Evolutionary conservation across 345 rosid genomes (phyloP).

Genomic region (Draba incana): DNA sequence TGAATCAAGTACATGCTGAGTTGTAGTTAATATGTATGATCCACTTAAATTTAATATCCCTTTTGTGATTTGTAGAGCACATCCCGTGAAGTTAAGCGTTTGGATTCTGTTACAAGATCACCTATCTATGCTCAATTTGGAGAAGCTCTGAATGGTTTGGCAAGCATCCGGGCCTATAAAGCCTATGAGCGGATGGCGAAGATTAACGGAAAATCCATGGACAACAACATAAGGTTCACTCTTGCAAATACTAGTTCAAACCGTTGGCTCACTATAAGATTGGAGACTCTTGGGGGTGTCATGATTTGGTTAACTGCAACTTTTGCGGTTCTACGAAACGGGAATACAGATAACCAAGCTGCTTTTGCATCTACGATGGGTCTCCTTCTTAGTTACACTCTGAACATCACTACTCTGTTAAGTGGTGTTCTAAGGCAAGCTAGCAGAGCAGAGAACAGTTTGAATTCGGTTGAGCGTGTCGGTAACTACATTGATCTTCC

Average conservation of each 20-base stretch:
- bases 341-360: constrained; percentile 62
- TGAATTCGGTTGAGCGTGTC: constrained; percentile 91
- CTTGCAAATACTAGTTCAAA: constrained; percentile 78
- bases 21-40: neutral
- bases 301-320: constrained; percentile 96
- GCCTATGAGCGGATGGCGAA: constrained; percentile 83
- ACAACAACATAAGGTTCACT: constrained; percentile 87
- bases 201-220: constrained; percentile 84
- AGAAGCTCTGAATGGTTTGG: constrained; percentile 90
- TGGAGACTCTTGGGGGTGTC: constrained; percentile 86
- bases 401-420: constrained; percentile 75
- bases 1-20: constrained; percentile 4
- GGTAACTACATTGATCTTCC: constrained; percentile 85
- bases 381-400: constrained; percentile 85
- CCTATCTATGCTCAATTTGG: constrained; percentile 95
- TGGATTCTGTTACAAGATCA: constrained; percentile 87
- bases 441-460: constrained; percentile 92
- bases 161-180: constrained; percentile 88
- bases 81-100: constrained; percentile 88
- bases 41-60: constrained; percentile 5
- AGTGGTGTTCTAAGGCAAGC: constrained; percentile 87
- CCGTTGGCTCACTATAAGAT: constrained; percentile 85
- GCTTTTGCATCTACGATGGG: constrained; percentile 91
- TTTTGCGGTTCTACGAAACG: constrained; percentile 79
- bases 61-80: constrained; percentile 61